These are phyloP conservation scores for Colletotrichum echinochloae DNA, from an alignment of 2,329 filamentous ascomycete species.

Conservation along the genomic window DNA sequence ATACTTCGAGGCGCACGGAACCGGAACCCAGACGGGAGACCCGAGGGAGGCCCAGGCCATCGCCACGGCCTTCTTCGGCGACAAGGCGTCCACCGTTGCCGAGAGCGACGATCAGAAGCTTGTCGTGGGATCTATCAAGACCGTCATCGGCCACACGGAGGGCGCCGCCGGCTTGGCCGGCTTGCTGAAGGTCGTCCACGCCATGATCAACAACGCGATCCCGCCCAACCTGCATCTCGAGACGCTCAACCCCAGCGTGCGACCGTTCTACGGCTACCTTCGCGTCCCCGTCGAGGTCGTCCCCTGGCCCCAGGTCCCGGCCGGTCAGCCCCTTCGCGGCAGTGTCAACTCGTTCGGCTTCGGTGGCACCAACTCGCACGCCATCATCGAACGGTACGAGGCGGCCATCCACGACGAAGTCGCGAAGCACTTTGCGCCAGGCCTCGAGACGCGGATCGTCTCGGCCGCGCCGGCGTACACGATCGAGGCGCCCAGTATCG, in stretches of 20 bases:
- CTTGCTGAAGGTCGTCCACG: constrained; percentile 40
- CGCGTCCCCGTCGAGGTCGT: constrained; percentile 45
- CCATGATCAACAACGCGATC: constrained; percentile 40
- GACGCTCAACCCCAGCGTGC: constrained; percentile 41
- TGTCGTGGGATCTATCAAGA: constrained; percentile 46
- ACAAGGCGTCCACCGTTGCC: constrained; percentile 42
- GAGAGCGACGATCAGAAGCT: constrained; percentile 40
- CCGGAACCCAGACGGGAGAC: constrained; percentile 51
- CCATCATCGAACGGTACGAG: constrained; percentile 42
- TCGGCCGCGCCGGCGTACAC: background rate
- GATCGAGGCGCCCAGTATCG: background rate
- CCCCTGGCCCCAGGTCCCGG: constrained; percentile 45
- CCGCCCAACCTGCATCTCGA: constrained; percentile 42
- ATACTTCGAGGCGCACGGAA: constrained; percentile 60
- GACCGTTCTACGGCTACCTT: constrained; percentile 43
- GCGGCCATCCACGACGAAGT: constrained; percentile 32
- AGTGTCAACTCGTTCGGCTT: constrained; percentile 45
- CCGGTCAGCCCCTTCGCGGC: constrained; percentile 41
- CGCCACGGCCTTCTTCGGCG: constrained; percentile 47
- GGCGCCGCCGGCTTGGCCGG: constrained; percentile 43
- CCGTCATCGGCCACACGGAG: constrained; percentile 43
- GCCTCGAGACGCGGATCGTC: background rate
- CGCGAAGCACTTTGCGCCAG: constrained; percentile 27
- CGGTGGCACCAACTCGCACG: constrained; percentile 43
- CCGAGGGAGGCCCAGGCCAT: constrained; percentile 45